Percentiles rank a stretch among this genome's conserved stretches.
Evolutionary conservation across 768 basidiomycete genomes (phyloP).

Genomic region (Rhizopogon vulgaris): DNA sequence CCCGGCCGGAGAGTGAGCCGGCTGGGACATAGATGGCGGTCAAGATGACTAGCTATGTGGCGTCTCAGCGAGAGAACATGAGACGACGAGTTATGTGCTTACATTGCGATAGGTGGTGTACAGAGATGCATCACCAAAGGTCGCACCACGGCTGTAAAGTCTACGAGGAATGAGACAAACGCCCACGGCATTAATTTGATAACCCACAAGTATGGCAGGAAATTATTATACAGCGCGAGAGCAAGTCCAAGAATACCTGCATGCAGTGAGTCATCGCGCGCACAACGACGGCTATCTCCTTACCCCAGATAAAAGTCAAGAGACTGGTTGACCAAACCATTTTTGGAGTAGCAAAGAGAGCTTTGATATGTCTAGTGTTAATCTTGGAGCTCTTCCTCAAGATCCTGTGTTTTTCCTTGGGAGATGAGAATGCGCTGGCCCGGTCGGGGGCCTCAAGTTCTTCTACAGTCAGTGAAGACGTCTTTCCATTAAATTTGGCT

Average conservation of each 20-base stretch:
- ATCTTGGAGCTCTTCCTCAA: constrained; percentile 38
- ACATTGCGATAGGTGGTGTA: constrained; percentile 74
- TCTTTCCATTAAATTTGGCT: constrained; percentile 44
- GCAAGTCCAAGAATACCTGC: constrained; percentile 72
- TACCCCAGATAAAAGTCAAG: constrained; percentile 42
- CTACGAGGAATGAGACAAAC: constrained; percentile 25
- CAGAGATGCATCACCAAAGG: constrained; percentile 63
- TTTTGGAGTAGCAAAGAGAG: constrained; percentile 57
- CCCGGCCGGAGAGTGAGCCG: constrained; percentile 63
- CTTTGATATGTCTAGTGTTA: constrained; percentile 40
- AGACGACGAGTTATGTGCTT: constrained; percentile 3
- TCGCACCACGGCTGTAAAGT: constrained; percentile 55
- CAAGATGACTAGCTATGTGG: constrained; percentile 58
- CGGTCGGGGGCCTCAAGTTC: constrained; percentile 33
- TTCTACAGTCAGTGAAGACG: constrained; percentile 36
- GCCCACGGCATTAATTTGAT: background rate
- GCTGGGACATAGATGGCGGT: constrained; percentile 65
- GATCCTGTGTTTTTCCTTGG: constrained; percentile 14
- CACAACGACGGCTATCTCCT: constrained; percentile 18
- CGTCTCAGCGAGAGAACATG: background rate
- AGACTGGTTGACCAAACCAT: constrained; percentile 63
- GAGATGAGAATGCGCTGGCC: constrained; percentile 5
- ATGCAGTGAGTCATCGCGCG: background rate
- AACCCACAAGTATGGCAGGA: constrained; percentile 47
- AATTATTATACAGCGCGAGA: constrained; percentile 57